These are phyloP conservation scores for Sclerotinia glacialis DNA, from an alignment of 2,329 filamentous ascomycete species.

Conservation along the genomic window DNA sequence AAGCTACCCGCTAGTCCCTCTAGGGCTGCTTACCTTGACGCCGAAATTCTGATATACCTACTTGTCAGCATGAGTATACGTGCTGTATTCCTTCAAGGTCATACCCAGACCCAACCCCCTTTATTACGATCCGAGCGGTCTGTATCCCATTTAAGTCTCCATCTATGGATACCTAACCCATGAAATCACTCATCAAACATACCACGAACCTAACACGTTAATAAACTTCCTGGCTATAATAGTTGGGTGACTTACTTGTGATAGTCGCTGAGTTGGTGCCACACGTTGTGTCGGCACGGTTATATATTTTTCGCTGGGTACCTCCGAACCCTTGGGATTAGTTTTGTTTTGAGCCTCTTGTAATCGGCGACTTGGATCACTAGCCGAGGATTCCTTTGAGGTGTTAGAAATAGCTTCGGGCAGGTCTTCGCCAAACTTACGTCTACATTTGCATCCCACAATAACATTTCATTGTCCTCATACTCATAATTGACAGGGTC, in stretches of 20 bases:
- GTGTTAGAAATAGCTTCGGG: conserved; percentile 36
- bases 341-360: conserved; percentile 26
- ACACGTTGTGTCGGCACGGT: conserved; percentile 43
- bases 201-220: conserved; percentile 37
- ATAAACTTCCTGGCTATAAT: conserved; percentile 24
- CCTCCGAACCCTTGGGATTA: conserved; percentile 16
- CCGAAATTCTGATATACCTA: background rate
- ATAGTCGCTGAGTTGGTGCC: conserved; percentile 71
- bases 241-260: conserved; percentile 54
- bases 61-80: background rate
- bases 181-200: conserved; percentile 37
- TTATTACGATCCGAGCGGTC: background rate
- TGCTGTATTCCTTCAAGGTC: background rate
- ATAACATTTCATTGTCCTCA: conserved; percentile 64
- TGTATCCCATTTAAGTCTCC: background rate
- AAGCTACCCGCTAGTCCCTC: background rate
- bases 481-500: conserved; percentile 67
- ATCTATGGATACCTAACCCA: background rate
- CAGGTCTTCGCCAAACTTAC: conserved; percentile 44
- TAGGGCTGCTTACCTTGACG: background rate
- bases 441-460: conserved; percentile 68
- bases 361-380: conserved; percentile 32
- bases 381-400: conserved; percentile 31
- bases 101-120: background rate
- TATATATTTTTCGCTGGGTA: conserved; percentile 9